Conservation (phyloP, 2,329 filamentous ascomycete genomes). For the Anisogramma anomala region DNA sequence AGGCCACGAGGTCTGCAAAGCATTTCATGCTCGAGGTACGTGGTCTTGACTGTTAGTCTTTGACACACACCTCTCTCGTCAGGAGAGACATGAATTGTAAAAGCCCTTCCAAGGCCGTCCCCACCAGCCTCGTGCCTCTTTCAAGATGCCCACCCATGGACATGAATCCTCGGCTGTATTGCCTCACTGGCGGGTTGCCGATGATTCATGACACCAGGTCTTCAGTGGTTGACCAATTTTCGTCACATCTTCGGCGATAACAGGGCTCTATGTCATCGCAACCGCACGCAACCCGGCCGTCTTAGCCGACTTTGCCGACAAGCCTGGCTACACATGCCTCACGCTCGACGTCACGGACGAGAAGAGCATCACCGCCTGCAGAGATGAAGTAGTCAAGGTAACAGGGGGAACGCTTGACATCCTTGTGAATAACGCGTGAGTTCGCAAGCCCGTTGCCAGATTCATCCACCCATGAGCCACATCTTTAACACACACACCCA, state of each 20-base stretch:
- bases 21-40: conserved; percentile 41
- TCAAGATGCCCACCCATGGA: no score
- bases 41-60: not conserved
- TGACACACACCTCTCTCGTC: no score
- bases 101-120: no score
- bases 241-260: not conserved
- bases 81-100: no score
- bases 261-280: conserved; percentile 44
- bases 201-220: no score
- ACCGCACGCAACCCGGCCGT: conserved; percentile 41
- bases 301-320: conserved; percentile 31
- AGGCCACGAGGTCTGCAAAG: conserved; percentile 40
- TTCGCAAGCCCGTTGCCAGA: not conserved
- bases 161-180: no score
- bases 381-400: conserved; percentile 33
- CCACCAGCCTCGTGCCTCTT: no score
- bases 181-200: no score
- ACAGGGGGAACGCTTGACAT: conserved; percentile 44
- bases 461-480: not conserved
- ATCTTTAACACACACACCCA: not conserved
- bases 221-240: not conserved
- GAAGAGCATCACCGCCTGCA: conserved; percentile 38
- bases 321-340: conserved; percentile 35
- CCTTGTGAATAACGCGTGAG: conserved; percentile 49
- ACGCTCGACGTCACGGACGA: conserved; percentile 42